phyloP scores from a whole-genome alignment of 2,329 filamentous ascomycete genomes.

The Ascochyta clinopodiicola region DNA sequence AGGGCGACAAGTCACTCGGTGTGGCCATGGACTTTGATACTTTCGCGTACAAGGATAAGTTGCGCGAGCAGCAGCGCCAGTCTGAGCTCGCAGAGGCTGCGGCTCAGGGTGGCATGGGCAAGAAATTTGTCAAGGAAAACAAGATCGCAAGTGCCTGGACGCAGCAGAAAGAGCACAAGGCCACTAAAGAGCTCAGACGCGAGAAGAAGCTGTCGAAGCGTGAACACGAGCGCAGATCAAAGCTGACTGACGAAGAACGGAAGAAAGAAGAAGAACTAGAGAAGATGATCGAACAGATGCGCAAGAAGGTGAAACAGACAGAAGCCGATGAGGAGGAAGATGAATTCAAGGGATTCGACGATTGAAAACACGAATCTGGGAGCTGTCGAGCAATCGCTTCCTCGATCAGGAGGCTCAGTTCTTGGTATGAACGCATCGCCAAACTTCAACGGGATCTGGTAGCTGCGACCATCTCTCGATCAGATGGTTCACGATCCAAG shows the following conservation, averaged over 20 bases:
- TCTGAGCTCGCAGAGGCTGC: constrained; percentile 40
- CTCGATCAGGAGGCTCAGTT: background rate
- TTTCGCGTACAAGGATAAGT: constrained; percentile 54
- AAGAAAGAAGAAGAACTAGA: constrained; percentile 44
- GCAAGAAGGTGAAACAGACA: constrained; percentile 32
- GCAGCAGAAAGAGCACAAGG: constrained; percentile 45
- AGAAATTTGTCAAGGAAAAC: constrained; percentile 34
- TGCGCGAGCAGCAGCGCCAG: constrained; percentile 51
- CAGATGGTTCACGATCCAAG: background rate
- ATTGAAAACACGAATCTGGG: constrained; percentile 21
- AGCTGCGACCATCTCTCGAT: background rate
- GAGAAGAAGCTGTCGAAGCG: constrained; percentile 45
- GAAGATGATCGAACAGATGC: constrained; percentile 41
- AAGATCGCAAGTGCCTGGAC: constrained; percentile 45
- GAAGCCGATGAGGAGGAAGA: constrained; percentile 35
- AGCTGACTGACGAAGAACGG: constrained; percentile 37
- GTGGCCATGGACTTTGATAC: constrained; percentile 50
- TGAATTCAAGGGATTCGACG: constrained; percentile 47
- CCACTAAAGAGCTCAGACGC: constrained; percentile 38
- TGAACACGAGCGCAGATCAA: constrained; percentile 36
- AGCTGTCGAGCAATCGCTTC: background rate
- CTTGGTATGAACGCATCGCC: background rate
- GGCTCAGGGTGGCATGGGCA: constrained; percentile 31
- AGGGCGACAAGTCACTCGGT: constrained; percentile 52
- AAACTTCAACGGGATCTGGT: background rate